Percentiles rank a stretch among this genome's conserved stretches.
phyloP scores from a whole-genome alignment of 2,329 filamentous ascomycete species.

The Penicillium sp. region DNA sequence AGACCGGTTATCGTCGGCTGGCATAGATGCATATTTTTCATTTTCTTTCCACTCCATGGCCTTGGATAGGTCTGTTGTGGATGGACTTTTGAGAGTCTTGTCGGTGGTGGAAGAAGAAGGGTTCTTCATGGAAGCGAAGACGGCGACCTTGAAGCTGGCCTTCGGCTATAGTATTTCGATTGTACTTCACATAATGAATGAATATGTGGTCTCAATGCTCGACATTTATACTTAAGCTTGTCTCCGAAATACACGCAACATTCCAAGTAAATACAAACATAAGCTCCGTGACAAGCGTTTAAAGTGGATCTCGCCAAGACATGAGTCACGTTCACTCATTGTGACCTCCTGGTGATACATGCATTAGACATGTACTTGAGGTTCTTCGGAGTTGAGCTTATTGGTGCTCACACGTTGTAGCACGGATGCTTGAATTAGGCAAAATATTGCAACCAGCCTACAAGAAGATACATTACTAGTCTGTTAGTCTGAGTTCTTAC shows the following conservation, averaged over 20 bases:
- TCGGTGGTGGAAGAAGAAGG: not conserved
- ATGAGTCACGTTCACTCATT: not conserved
- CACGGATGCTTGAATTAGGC: too few relatives aligned
- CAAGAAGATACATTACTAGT: too few relatives aligned
- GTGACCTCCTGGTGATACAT: not conserved
- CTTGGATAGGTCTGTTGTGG: not conserved
- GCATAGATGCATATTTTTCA: not conserved
- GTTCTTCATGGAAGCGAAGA: not conserved
- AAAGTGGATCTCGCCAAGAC: not conserved
- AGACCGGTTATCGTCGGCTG: not conserved
- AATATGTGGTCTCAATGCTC: not conserved
- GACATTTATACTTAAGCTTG: not conserved
- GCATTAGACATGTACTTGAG: too few relatives aligned
- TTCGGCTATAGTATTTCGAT: too few relatives aligned
- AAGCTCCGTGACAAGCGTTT: not conserved
- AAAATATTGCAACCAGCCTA: too few relatives aligned
- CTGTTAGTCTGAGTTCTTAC: too few relatives aligned
- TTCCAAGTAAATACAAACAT: not conserved
- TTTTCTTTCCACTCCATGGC: not conserved
- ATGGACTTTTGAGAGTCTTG: not conserved
- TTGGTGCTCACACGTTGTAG: too few relatives aligned
- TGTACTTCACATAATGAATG: not conserved
- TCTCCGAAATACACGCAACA: too few relatives aligned
- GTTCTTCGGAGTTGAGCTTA: too few relatives aligned
- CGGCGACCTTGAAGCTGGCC: too few relatives aligned